Base-by-base conservation (phyloP, 352 stramenopile genomes). In the Phytopythium boreale region DNA sequence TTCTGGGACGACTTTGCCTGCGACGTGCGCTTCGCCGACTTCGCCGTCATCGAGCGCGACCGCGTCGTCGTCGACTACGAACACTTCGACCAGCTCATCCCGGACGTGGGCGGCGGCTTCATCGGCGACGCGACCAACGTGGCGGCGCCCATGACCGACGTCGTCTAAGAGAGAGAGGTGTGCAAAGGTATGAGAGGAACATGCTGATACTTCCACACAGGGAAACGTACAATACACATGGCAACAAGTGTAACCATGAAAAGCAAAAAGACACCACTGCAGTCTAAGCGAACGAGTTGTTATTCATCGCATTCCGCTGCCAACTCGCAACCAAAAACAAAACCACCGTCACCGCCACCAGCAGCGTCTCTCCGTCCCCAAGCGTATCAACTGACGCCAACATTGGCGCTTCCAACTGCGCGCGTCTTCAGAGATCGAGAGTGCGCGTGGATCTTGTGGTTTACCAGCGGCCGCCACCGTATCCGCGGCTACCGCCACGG, bases 1-100 rank as follows among this genome's bases (percentile, higher is more conserved):
- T 94, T 94, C 56, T 94, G 82, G 82, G 80, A 94, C 55, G 82
- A 94, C n/a, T 94, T 94, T 63, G 85, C 79, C 29, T 92, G 77
- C 70, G 77, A 91, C 56, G 86, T 82, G 76, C 79, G 75, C 56
- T 94, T 94, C 58, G 82, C 70, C 14, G 84, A 94, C 69, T 90
- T 90, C 59, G 83, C 84, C n/a, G 64, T 88, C 37, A 75, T 94
- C 39, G 74, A 85, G 61, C 79, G 82, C 22, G 83, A 92, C 52
- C 62, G 70, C 41, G 80, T 94, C 0, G 61, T 83, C 22, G 78
- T 94, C 8, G 82, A 94, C 63, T 94, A 87, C 59, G 66, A 76
- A 10, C 72, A 76, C 27, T 94, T 94, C 47, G 86, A 92, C 61
- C 55, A 58, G 52, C 71, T 92, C 0, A 64, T 86, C 24, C 72